Percentiles rank a stretch among this genome's conserved stretches.
phyloP scores from a whole-genome alignment of 2,329 filamentous ascomycete species.

The Colletotrichum sp. region DNA sequence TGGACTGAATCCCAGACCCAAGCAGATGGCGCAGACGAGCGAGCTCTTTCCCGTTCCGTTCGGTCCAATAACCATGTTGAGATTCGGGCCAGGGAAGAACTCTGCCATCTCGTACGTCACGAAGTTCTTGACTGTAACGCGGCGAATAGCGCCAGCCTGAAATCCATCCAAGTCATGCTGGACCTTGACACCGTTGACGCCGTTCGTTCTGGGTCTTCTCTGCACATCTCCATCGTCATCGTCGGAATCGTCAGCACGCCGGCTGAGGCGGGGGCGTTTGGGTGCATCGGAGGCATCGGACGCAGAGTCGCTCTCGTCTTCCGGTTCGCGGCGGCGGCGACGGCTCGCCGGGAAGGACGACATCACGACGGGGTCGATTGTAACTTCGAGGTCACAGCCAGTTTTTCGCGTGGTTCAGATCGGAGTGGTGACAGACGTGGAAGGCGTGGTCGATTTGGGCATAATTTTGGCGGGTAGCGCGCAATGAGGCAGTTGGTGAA shows the following conservation, averaged over 20 bases:
- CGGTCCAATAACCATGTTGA: conserved; percentile 99
- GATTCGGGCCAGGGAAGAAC: conserved; percentile 86
- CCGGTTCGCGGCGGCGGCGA: conserved; percentile 42
- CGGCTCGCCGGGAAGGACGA: conserved; percentile 4
- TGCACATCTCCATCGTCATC: conserved; percentile 20
- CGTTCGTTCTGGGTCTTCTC: conserved; percentile 9
- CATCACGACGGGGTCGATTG: not conserved
- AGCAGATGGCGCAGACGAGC: conserved; percentile 92
- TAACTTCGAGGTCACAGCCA: not conserved
- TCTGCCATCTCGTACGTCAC: conserved; percentile 94
- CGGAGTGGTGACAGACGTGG: not conserved
- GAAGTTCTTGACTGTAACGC: conserved; percentile 86
- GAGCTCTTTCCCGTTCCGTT: conserved; percentile 99
- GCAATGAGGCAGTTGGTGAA: not conserved
- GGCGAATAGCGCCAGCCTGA: conserved; percentile 84
- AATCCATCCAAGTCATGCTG: conserved; percentile 39
- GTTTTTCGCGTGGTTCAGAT: not conserved
- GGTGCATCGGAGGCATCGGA: conserved; percentile 31
- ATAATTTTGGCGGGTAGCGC: not conserved
- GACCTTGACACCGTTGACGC: conserved; percentile 8
- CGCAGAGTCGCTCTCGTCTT: conserved; percentile 40
- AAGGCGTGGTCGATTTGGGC: not conserved
- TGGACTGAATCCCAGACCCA: conserved; percentile 86
- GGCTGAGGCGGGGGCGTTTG: conserved; percentile 41
- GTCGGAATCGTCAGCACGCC: conserved; percentile 18